A percentile compares a stretch with the other conserved stretches of the same genome.
Evolutionary conservation across 2,329 filamentous ascomycete species (phyloP).

Genomic region (Orbilia brochopaga): DNA sequence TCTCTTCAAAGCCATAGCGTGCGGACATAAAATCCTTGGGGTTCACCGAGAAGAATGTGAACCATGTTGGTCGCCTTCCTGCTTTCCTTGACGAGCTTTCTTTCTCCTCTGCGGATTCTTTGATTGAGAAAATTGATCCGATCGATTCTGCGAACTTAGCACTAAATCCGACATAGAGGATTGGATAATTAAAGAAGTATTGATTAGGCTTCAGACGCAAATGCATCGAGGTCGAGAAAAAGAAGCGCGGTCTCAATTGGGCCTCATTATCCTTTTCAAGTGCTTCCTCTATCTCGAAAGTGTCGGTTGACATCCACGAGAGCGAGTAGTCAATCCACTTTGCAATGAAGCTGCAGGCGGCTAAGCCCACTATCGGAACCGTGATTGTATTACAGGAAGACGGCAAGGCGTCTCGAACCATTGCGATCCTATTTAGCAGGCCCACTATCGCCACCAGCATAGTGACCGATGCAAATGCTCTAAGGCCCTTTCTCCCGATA

Average conservation of each 20-base stretch:
- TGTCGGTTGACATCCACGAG: conserved; percentile 22
- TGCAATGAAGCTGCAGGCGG: not conserved
- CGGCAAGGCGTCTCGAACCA: not conserved
- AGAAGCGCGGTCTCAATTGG: conserved; percentile 62
- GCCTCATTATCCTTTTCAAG: conserved; percentile 33
- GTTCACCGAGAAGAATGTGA: conserved; percentile 55
- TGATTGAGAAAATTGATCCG: conserved; percentile 65
- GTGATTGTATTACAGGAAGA: not conserved
- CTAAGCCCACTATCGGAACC: not conserved
- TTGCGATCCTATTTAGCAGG: not conserved
- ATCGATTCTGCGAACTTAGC: conserved; percentile 67
- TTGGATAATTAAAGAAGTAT: conserved; percentile 73
- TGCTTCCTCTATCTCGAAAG: conserved; percentile 53
- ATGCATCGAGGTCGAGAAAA: conserved; percentile 71
- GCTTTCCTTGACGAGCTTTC: conserved; percentile 55
- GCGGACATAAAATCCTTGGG: conserved; percentile 62
- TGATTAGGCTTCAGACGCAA: conserved; percentile 70
- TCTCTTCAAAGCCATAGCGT: conserved; percentile 67
- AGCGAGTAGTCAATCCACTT: conserved; percentile 6
- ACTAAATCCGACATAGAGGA: conserved; percentile 72
- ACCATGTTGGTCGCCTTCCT: conserved; percentile 54
- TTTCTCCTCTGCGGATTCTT: conserved; percentile 55
- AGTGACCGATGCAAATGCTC: not conserved
- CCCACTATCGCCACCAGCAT: not conserved
- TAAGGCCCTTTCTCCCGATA: not conserved